A percentile compares a stretch with the other conserved stretches of the same genome.
Evolutionary conservation across 805 yeast species (phyloP).

Genomic region (Cyberlindnera sargentensis): DNA sequence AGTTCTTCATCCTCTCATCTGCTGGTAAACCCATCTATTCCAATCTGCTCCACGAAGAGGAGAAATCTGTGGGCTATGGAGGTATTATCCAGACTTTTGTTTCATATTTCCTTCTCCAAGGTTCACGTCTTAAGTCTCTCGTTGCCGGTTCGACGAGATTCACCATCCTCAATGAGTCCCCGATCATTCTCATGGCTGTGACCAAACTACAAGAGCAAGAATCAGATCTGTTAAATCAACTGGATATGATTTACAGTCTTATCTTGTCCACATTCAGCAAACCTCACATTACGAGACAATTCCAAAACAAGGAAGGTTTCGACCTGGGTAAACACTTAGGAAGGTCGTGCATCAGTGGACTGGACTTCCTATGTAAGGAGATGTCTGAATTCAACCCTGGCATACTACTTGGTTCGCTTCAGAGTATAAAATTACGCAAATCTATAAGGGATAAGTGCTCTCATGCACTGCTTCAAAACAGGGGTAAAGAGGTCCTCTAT

Average conservation of each 20-base stretch:
- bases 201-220: slow-evolving; percentile 49
- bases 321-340: slow-evolving; percentile 75
- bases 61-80: slow-evolving; percentile 58
- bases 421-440: slow-evolving; percentile 52
- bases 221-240: slow-evolving; percentile 49
- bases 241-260: slow-evolving; percentile 69
- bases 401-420: slow-evolving; percentile 57
- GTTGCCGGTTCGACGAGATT: slow-evolving; percentile 45
- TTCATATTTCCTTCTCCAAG: slow-evolving; percentile 50
- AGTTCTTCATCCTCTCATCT: slow-evolving; percentile 68
- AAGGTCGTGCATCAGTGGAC: slow-evolving; percentile 63
- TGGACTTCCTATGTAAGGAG: slow-evolving; percentile 55
- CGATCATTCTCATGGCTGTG: slow-evolving; percentile 68
- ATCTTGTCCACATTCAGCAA: slow-evolving; percentile 78
- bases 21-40: slow-evolving; percentile 91
- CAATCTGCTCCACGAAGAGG: slow-evolving; percentile 53
- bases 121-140: slow-evolving; percentile 39
- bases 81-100: slow-evolving; percentile 79
- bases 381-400: slow-evolving; percentile 51
- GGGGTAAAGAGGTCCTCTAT: slow-evolving; percentile 57
- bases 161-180: slow-evolving; percentile 54
- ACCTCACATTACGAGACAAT: slow-evolving; percentile 64
- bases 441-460: slow-evolving; percentile 53
- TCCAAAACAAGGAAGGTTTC: slow-evolving; percentile 65
- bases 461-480: slow-evolving; percentile 40